Conservation (phyloP, 768 basidiomycete genomes). For the Xanthoconium stramineum region DNA sequence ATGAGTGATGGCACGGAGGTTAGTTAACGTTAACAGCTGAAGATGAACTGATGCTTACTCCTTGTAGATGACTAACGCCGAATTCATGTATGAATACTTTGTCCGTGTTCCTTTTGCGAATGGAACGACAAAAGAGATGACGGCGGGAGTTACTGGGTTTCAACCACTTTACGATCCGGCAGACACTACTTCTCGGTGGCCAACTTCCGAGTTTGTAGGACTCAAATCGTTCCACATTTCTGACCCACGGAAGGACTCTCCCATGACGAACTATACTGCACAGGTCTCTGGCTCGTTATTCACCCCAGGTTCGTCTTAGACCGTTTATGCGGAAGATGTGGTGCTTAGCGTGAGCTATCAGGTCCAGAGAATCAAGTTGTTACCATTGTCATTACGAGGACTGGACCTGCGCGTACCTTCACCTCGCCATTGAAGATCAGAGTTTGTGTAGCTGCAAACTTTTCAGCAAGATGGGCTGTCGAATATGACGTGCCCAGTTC, state of each 20-base stretch:
- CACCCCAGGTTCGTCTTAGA: neutral
- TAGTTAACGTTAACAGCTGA: neutral
- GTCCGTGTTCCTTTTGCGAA: slow-evolving; percentile 11
- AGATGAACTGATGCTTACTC: neutral
- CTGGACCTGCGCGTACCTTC: neutral
- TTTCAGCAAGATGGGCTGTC: neutral
- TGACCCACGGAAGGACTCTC: neutral
- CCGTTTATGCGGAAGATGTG: no score
- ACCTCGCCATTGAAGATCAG: no score
- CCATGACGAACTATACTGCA: neutral
- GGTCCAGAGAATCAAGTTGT: neutral
- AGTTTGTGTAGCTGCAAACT: no score
- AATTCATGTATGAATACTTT: slow-evolving; percentile 22
- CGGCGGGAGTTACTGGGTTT: slow-evolving; percentile 18
- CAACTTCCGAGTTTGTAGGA: neutral
- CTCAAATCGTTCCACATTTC: neutral
- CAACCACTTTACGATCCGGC: slow-evolving; percentile 4
- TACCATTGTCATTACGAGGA: slow-evolving; percentile 9
- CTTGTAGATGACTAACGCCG: neutral
- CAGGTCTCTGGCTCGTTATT: neutral
- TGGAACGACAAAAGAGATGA: slow-evolving; percentile 13
- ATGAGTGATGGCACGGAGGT: neutral
- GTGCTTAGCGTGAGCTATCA: neutral
- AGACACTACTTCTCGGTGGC: neutral
- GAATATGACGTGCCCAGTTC: neutral